Conservation (phyloP, 2,329 filamentous ascomycete species). For the Colletotrichum karsti region DNA sequence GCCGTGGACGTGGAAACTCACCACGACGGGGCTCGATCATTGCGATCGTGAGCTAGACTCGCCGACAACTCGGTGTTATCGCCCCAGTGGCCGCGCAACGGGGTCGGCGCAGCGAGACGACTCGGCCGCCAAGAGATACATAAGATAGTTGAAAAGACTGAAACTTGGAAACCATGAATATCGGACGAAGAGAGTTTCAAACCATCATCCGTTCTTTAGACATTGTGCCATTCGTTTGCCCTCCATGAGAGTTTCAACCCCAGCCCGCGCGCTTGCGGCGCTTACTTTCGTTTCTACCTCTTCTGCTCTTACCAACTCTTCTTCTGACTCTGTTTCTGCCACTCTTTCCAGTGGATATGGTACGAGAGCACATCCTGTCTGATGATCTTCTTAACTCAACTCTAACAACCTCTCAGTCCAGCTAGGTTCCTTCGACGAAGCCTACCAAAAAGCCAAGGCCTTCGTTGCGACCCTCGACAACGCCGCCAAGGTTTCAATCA, state of each 20-base stretch:
- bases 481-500: conserved; percentile 16
- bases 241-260: conserved; percentile 13
- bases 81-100: conserved; percentile 15
- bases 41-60: conserved; percentile 4
- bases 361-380: neutral
- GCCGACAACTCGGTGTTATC: conserved; percentile 7
- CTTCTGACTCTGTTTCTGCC: neutral
- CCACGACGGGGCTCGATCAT: conserved; percentile 6
- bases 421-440: conserved; percentile 3
- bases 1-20: conserved; percentile 11
- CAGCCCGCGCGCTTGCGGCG: conserved; percentile 4
- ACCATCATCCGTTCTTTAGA: neutral
- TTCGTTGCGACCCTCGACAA: conserved; percentile 21
- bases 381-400: too few relatives aligned
- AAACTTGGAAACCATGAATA: neutral
- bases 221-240: conserved; percentile 5
- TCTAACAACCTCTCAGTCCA: neutral
- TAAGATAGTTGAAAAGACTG: neutral
- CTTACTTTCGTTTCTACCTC: conserved; percentile 10
- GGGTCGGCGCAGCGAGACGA: neutral
- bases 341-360: conserved; percentile 19
- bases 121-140: neutral
- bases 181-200: conserved; percentile 7
- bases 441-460: conserved; percentile 19
- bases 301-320: conserved; percentile 12